phyloP scores from a whole-genome alignment of 306 rosid genomes.

The Calophaca sinica region DNA sequence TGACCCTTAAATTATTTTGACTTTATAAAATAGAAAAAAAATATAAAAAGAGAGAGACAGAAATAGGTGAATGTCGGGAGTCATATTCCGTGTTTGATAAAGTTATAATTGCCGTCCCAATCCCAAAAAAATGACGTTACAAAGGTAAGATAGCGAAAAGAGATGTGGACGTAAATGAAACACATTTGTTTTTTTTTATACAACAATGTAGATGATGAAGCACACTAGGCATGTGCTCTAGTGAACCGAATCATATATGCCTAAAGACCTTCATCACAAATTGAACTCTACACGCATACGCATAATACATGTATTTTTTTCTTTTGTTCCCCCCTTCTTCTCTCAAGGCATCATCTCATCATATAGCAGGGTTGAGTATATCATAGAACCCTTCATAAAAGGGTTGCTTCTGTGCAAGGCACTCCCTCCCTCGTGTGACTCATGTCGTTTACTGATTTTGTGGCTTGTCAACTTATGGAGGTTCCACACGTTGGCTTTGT shows the following conservation, averaged over 20 bases:
- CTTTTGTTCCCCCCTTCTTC: not conserved
- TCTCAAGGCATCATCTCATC: not conserved
- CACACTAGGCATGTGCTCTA: conserved; percentile 4
- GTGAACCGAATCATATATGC: not conserved
- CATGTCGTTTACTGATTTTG: conserved; percentile 7
- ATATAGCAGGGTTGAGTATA: not conserved
- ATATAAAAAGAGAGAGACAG: no score
- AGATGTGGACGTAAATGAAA: no score
- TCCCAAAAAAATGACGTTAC: not conserved
- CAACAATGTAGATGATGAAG: not conserved
- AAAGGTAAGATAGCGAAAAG: no score
- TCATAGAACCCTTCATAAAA: not conserved
- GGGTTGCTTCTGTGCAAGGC: conserved; percentile 27
- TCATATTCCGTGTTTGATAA: no score
- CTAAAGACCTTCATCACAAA: conserved; percentile 35
- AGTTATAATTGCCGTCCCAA: not conserved
- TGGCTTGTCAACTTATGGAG: conserved; percentile 19
- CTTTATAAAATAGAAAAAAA: no score
- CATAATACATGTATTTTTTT: not conserved
- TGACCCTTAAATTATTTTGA: no score
- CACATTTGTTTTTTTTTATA: no score
- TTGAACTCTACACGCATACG: conserved; percentile 38
- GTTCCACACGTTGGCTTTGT: not conserved
- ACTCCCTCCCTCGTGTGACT: not conserved
- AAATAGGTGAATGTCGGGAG: no score